Evolutionary conservation across 1,139 yeast genomes (phyloP).

Genomic region (Pichia sp.): DNA sequence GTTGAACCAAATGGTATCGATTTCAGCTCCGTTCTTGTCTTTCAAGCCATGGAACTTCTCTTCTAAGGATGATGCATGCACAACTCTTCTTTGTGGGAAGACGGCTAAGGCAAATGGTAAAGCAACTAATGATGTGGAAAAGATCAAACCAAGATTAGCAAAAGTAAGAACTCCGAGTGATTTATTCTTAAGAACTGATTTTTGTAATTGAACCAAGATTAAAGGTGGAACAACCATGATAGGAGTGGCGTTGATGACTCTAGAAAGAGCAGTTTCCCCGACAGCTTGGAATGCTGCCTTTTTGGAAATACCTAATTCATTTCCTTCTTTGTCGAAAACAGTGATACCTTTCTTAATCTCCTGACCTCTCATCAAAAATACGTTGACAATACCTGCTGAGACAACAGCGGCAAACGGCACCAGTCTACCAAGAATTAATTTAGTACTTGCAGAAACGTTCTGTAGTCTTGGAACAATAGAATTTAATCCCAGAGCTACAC

Average conservation of each 20-base stretch:
- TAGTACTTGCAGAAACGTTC: slow-evolving; percentile 61
- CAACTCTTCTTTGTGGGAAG: slow-evolving; percentile 80
- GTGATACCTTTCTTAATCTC: slow-evolving; percentile 81
- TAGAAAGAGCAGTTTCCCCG: slow-evolving; percentile 91
- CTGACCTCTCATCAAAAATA: slow-evolving; percentile 90
- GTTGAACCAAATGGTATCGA: slow-evolving; percentile 71
- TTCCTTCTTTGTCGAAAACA: slow-evolving; percentile 68
- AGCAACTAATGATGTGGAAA: slow-evolving; percentile 78
- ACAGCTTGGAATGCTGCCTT: slow-evolving; percentile 89
- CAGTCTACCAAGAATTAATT: slow-evolving; percentile 68
- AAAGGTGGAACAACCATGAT: slow-evolving; percentile 95
- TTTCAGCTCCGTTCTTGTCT: slow-evolving; percentile 57
- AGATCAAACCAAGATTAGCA: slow-evolving; percentile 78
- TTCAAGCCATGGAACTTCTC: slow-evolving; percentile 54
- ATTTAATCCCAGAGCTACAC: slow-evolving; percentile 90
- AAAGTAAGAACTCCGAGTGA: slow-evolving; percentile 59
- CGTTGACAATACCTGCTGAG: slow-evolving; percentile 91
- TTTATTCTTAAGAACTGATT: slow-evolving; percentile 60
- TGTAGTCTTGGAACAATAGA: slow-evolving; percentile 79
- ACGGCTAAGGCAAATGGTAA: slow-evolving; percentile 93
- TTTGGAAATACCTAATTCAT: slow-evolving; percentile 71
- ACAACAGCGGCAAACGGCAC: slow-evolving; percentile 99
- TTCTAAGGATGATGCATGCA: slow-evolving; percentile 60
- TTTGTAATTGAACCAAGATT: slow-evolving; percentile 70
- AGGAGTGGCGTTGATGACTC: slow-evolving; percentile 95